Percentiles rank a stretch among this genome's conserved stretches.
These are phyloP conservation scores for Geotrichum fermentans DNA, from an alignment of 1,139 yeast species.

Conservation along the genomic window DNA sequence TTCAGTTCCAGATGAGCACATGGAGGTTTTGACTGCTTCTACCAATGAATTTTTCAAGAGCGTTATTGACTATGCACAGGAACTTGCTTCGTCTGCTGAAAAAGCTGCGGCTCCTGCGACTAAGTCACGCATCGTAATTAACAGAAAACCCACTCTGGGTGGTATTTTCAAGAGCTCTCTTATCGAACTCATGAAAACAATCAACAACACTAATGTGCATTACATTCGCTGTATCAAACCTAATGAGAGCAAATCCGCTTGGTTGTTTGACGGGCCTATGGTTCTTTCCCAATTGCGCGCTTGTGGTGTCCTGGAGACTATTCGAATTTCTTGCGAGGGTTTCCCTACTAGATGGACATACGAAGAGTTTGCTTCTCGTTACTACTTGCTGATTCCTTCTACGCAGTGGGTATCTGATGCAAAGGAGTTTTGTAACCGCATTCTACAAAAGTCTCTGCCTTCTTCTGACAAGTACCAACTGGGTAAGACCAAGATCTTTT, in stretches of 20 bases:
- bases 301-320: slow-evolving; percentile 97
- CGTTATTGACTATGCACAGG: slow-evolving; percentile 62
- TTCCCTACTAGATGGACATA: slow-evolving; percentile 96
- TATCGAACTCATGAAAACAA: slow-evolving; percentile 88
- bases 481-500: slow-evolving; percentile 78
- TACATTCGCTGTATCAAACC: slow-evolving; percentile 97
- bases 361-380: slow-evolving; percentile 87
- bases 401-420: slow-evolving; percentile 61
- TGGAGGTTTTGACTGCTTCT: slow-evolving; percentile 73
- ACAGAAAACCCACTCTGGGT: slow-evolving; percentile 88
- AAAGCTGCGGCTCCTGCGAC: slow-evolving; percentile 41
- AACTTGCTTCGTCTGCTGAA: slow-evolving; percentile 52
- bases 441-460: slow-evolving; percentile 59
- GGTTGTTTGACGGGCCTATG: slow-evolving; percentile 96
- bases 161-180: slow-evolving; percentile 89
- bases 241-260: slow-evolving; percentile 86
- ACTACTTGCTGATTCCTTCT: slow-evolving; percentile 75
- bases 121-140: slow-evolving; percentile 41
- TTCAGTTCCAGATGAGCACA: slow-evolving; percentile 92
- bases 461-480: slow-evolving; percentile 71
- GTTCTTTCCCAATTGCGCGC: slow-evolving; percentile 93
- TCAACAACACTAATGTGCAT: slow-evolving; percentile 90
- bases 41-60: slow-evolving; percentile 59
- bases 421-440: slow-evolving; percentile 59
- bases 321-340: slow-evolving; percentile 94